Evolutionary conservation across 495 filamentous ascomycete species (phyloP).

Genomic region (Oidiodendron maius): DNA sequence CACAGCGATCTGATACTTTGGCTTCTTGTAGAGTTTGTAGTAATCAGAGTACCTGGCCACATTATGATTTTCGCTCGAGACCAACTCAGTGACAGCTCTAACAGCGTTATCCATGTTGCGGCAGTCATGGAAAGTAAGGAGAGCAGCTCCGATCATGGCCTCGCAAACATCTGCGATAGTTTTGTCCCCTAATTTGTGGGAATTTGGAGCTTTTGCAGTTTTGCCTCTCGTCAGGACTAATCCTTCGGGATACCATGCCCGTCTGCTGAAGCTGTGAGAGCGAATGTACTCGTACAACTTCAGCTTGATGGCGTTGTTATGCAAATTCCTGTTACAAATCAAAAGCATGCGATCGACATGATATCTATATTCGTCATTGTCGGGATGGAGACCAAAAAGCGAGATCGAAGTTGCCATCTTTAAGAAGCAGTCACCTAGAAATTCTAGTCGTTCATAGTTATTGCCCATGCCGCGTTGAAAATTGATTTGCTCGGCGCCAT

Average conservation of each 20-base stretch:
- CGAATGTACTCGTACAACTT: constrained; percentile 75
- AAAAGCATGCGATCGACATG: constrained; percentile 89
- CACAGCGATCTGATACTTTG: constrained; percentile 59
- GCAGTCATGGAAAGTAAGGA: constrained; percentile 54
- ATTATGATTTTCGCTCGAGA: constrained; percentile 59
- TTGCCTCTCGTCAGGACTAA: constrained; percentile 48
- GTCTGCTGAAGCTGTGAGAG: constrained; percentile 70
- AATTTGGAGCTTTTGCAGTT: constrained; percentile 29
- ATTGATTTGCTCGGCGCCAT: constrained; percentile 62
- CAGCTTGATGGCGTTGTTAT: constrained; percentile 62
- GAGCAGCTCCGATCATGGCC: constrained; percentile 85
- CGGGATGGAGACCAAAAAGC: constrained; percentile 67
- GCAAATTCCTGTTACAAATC: constrained; percentile 88
- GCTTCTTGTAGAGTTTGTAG: constrained; percentile 60
- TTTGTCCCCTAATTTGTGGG: constrained; percentile 77
- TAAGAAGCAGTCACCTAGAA: constrained; percentile 88
- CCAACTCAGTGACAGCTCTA: constrained; percentile 72
- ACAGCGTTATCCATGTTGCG: constrained; percentile 74
- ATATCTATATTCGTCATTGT: constrained; percentile 78
- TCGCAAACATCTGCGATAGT: constrained; percentile 96
- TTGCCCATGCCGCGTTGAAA: constrained; percentile 87
- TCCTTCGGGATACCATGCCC: constrained; percentile 78
- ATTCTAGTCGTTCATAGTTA: constrained; percentile 94
- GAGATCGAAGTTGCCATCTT: constrained; percentile 94
- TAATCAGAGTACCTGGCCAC: constrained; percentile 69